These are phyloP conservation scores for Apostasia shenzhenica DNA, from an alignment of 106 monocot genomes.

Conservation along the genomic window DNA sequence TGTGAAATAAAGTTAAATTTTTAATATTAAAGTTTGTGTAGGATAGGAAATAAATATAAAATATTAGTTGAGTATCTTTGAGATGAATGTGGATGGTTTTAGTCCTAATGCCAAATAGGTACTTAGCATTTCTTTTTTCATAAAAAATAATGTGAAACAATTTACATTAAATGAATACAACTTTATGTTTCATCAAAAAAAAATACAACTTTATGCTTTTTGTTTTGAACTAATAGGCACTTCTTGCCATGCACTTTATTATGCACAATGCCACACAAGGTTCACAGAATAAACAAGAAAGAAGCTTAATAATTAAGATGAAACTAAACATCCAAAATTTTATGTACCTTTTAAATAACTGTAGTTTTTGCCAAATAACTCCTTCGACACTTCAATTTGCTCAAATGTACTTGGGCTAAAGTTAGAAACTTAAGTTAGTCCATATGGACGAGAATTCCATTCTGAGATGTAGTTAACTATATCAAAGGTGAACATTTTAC, in stretches of 20 bases:
- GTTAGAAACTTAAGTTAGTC: conserved; percentile 4
- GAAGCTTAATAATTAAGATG: not conserved
- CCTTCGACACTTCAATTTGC: conserved; percentile 78
- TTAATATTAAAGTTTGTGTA: too few relatives aligned
- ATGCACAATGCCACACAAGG: not conserved
- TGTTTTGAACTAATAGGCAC: not conserved
- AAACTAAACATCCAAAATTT: not conserved
- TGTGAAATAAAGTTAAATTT: too few relatives aligned
- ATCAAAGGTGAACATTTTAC: not conserved
- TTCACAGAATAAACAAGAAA: not conserved
- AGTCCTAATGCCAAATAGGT: too few relatives aligned
- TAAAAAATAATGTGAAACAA: too few relatives aligned
- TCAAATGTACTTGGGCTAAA: conserved; percentile 81
- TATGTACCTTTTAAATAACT: conserved; percentile 78
- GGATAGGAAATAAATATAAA: too few relatives aligned
- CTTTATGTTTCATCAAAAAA: too few relatives aligned
- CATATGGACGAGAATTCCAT: not conserved
- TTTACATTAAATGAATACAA: too few relatives aligned
- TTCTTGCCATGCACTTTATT: not conserved
- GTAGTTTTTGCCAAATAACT: conserved; percentile 80
- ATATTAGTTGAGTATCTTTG: too few relatives aligned
- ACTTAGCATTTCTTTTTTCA: too few relatives aligned
- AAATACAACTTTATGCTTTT: not conserved
- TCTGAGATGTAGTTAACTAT: too few relatives aligned
- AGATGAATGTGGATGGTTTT: too few relatives aligned